phyloP scores from a whole-genome alignment of 345 rosid genomes.

The Eutrema japonicum region DNA sequence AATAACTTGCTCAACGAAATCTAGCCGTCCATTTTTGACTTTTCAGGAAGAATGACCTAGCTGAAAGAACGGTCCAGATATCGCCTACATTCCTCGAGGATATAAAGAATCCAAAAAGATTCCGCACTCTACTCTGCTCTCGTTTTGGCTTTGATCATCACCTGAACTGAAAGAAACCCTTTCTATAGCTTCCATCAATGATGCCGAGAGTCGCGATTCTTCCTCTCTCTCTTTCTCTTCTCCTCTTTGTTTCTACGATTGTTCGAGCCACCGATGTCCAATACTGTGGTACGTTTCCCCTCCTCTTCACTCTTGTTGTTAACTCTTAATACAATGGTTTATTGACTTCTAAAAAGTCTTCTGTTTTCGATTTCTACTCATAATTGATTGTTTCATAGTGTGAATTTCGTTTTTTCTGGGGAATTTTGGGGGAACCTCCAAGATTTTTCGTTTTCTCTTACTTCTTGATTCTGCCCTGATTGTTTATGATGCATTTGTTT shows the following conservation, averaged over 20 bases:
- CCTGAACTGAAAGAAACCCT: not conserved
- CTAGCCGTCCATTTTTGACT: constrained; percentile 26
- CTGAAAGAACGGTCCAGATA: constrained; percentile 29
- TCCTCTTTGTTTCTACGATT: constrained; percentile 17
- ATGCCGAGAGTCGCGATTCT: constrained; percentile 12
- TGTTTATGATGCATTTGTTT: not conserved
- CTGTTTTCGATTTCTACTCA: not conserved
- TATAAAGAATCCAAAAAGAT: constrained; percentile 13
- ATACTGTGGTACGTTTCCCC: constrained; percentile 36
- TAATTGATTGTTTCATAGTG: not conserved
- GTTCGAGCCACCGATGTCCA: constrained; percentile 35
- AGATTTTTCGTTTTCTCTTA: not conserved
- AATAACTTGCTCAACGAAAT: not conserved
- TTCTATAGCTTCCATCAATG: constrained; percentile 5
- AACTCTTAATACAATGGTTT: not conserved
- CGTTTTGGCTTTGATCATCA: constrained; percentile 21
- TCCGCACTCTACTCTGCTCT: constrained; percentile 19
- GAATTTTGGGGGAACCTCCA: not conserved
- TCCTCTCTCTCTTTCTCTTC: not conserved
- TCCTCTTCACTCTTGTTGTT: constrained; percentile 7
- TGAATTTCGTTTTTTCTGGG: constrained; percentile 15
- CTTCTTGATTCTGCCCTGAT: not conserved
- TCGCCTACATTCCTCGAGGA: not conserved
- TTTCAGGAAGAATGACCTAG: constrained; percentile 25
- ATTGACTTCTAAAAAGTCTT: not conserved